These are phyloP conservation scores for Scenedesmus sp. DNA, from an alignment of 163 green algal genomes.

Conservation along the genomic window DNA sequence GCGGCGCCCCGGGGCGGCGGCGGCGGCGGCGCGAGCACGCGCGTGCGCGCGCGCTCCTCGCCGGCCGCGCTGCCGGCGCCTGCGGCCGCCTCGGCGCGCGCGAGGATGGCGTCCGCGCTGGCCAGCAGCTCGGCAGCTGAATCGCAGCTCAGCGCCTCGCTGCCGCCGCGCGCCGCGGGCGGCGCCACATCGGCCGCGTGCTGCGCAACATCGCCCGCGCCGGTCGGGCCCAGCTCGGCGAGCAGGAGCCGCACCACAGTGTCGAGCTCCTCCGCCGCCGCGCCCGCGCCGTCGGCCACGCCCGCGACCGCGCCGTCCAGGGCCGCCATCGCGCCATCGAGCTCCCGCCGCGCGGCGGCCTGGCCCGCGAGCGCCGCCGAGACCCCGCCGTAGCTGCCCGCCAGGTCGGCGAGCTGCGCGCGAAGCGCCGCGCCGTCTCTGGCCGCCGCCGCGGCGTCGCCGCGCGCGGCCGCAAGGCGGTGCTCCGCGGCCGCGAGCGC, in stretches of 20 bases:
- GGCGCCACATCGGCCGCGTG: neutral
- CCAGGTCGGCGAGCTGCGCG: too few species aligned
- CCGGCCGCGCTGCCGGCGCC: neutral
- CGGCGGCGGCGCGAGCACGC: neutral
- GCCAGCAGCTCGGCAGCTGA: neutral
- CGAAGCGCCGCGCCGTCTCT: too few species aligned
- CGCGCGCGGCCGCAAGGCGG: too few species aligned
- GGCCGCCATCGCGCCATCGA: slow-evolving; percentile 17
- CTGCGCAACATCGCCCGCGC: neutral
- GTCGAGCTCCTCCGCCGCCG: slow-evolving; percentile 21
- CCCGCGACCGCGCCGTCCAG: slow-evolving; percentile 24
- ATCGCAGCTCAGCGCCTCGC: neutral
- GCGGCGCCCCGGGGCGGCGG: neutral
- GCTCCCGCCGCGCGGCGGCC: neutral
- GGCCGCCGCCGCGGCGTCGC: too few species aligned
- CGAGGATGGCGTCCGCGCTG: slow-evolving; percentile 18
- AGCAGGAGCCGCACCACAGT: slow-evolving; percentile 6
- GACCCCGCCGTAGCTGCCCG: neutral
- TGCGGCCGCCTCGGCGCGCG: slow-evolving; percentile 17
- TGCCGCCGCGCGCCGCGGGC: neutral
- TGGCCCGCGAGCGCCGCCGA: slow-evolving; percentile 2
- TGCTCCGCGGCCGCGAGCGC: too few species aligned
- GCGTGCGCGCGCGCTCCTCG: neutral
- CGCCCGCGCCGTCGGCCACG: slow-evolving; percentile 20
- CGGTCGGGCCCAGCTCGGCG: neutral